These are phyloP conservation scores for Hyparrhenia diplandra DNA, from an alignment of 176 grass and related monocot species.

Conservation along the genomic window DNA sequence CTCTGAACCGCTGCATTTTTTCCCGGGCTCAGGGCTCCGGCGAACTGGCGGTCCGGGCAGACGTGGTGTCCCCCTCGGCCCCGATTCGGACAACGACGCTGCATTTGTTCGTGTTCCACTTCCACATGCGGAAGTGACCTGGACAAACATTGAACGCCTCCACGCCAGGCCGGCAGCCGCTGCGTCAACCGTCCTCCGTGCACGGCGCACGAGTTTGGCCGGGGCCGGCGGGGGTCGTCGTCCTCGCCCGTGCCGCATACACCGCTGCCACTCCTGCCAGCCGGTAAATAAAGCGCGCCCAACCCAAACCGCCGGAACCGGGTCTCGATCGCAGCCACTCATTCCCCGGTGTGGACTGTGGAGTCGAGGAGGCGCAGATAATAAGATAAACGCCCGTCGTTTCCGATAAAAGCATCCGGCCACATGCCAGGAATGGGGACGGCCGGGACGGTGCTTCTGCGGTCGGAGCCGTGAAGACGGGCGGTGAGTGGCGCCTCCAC, in stretches of 20 bases:
- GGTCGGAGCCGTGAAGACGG: too few relatives aligned
- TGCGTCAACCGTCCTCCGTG: neutral
- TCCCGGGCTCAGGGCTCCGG: too few relatives aligned
- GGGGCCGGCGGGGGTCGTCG: neutral
- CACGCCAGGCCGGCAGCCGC: neutral
- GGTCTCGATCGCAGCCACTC: neutral
- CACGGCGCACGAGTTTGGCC: constrained; percentile 25
- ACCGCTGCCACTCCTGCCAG: neutral
- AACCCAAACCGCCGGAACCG: neutral
- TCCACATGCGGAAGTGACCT: neutral
- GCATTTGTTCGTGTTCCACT: neutral
- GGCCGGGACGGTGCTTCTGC: neutral
- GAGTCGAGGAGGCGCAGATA: neutral
- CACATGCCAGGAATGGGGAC: neutral
- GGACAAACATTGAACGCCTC: neutral
- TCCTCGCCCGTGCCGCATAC: neutral
- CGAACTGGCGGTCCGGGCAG: neutral
- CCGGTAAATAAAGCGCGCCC: neutral
- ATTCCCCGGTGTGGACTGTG: neutral
- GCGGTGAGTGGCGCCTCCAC: neutral
- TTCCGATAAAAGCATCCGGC: neutral
- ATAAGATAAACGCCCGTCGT: neutral
- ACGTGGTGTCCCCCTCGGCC: neutral
- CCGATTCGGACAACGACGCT: constrained; percentile 8
- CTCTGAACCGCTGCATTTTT: too few relatives aligned